Base-by-base conservation (phyloP, 2,329 filamentous ascomycete species). In the Penicillium sp. region DNA sequence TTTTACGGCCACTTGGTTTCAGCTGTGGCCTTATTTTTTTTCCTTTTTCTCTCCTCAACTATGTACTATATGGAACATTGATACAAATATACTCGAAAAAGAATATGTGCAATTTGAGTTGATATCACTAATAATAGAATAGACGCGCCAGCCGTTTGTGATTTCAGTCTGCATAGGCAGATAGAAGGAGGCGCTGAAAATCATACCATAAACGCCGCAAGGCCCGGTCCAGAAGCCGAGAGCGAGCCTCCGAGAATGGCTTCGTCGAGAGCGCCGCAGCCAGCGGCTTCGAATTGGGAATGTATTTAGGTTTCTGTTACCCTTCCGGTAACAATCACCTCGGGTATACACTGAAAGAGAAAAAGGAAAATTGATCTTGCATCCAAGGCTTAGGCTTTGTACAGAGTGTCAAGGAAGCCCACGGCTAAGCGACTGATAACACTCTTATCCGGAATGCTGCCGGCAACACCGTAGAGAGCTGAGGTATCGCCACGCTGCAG, bases 381-480 rank as follows among this genome's bases (percentile, higher is more conserved):
- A 35, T 31, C 27, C 2, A 23, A 35, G 22, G 29, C 44, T 61
- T 77, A 94, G 57, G 88, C 88, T 80, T 96, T 96, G 76, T 97
- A 97, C 74, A 97, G 72, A 50, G 94, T 88, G 77, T 97, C 92
- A 70, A 97, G 80, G 75, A 97, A 99, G 0, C 92, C 93, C 63
- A 83, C 90, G 1, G 92, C 93, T 70, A 99, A 77, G 67, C 96
- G 90, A 62, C 90, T 90, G 29, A 99, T 92, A 31, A 99, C 88
- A 64, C 89, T 91, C 83, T 97, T 97, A 73, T 99, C 95, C 1
- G 94, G 94, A 73, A 99, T 76, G 68, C 90, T 95, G 6, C 94
- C 94, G 0, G 94, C 94, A 54, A 99, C 92, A 52, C 94, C 94
- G 75, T 99, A 99, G 59, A 99, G 77, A 4, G 92, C 92, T 1